Conservation (phyloP, 1,139 yeast genomes). For the Candida pseudoviswanathii region DNA sequence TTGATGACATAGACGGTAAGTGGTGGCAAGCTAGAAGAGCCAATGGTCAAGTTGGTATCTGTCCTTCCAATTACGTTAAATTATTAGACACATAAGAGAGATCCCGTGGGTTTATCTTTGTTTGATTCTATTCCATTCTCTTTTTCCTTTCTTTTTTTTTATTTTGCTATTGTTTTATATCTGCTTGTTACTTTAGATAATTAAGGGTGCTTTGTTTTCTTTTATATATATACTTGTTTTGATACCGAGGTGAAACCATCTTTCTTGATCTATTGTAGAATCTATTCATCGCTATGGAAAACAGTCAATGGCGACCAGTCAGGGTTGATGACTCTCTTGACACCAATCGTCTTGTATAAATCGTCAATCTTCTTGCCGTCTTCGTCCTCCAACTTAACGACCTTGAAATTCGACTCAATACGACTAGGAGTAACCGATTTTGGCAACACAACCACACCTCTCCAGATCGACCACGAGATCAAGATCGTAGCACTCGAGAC, state of each 20-base stretch:
- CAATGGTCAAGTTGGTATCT: conserved; percentile 92
- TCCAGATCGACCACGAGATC: conserved; percentile 55
- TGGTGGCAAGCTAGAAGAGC: conserved; percentile 98
- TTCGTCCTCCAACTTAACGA: conserved; percentile 30
- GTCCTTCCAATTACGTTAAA: conserved; percentile 93
- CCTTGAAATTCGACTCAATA: conserved; percentile 34
- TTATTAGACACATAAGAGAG: conserved; percentile 41
- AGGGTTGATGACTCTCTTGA: conserved; percentile 29
- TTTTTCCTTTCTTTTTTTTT: neutral
- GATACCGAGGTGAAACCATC: conserved; percentile 9
- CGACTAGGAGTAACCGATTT: conserved; percentile 47
- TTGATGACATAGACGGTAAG: conserved; percentile 91
- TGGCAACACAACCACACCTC: conserved; percentile 55
- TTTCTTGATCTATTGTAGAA: neutral
- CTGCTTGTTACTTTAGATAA: neutral
- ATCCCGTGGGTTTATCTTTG: neutral
- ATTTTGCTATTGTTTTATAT: neutral
- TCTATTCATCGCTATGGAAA: conserved; percentile 1
- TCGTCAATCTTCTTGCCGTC: conserved; percentile 36
- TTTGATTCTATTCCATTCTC: neutral
- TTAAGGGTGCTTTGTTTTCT: neutral
- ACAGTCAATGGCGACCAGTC: conserved; percentile 1
- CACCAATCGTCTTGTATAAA: conserved; percentile 31
- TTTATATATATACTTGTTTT: neutral
- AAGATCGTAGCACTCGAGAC: conserved; percentile 48